Base-by-base conservation (phyloP, 169 alveolate genomes). In the Eimeria falciformis region DNA sequence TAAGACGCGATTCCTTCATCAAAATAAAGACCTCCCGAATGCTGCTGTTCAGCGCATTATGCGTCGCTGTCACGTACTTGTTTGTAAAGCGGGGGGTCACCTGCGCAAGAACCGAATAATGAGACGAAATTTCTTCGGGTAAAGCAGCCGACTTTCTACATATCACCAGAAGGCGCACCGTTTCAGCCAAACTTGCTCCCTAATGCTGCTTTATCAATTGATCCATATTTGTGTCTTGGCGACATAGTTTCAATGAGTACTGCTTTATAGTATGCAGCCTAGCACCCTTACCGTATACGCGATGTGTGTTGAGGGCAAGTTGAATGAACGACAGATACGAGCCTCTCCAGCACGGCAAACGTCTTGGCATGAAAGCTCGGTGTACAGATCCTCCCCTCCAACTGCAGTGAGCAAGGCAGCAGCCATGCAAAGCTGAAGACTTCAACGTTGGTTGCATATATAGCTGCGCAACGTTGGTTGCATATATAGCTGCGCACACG, bases 301-400 rank as follows among this genome's bases (percentile, higher is more conserved):
- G 12, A 83, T 40, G 73, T 83, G 91, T 2, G 91, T 56, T 6
- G 91, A 83, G 5, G 91, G 91, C 6, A 83, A 69, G 27, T 83
- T 58, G 79, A 83, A 83, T 12, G 91, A 83, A 47, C 91, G 81
- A 45, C 91, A 83, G 65, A 83, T 58, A 46, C 91, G 79, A 5
- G 81, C 81, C 53, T 83, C 91, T 58, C 91, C 91, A 5, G 91
- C 91, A 5, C 62, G 33, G 81, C 91, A 83, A 18, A 27, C 25
- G 1, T 83, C 91, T 14, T 56, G 91, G 23, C 46, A 46, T n/a
- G 66, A 45, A 7, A 62, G 9, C 68, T 83, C 91, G 40, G 53
- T 9, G 53, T 33, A 47, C 43, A 83, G 68, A 14, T 58, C 91
- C 25, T 58, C 91, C 40, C 91, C 91, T 21, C 91, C 91, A 23